phyloP scores from a whole-genome alignment of 257 asterid species.

The Striga asiatica region DNA sequence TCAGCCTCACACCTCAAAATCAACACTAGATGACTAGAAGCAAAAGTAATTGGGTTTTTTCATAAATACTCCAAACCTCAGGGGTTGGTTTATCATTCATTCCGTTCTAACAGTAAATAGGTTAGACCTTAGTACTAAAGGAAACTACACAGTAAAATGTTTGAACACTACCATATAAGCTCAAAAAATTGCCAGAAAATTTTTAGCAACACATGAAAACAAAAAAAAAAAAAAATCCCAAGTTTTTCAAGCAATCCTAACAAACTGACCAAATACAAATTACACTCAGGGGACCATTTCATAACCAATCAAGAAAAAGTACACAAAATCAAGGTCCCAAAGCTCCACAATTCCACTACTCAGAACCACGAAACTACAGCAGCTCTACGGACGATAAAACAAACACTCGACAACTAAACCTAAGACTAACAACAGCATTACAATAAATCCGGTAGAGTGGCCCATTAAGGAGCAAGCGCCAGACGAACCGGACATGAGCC shows the following conservation, averaged over 20 bases:
- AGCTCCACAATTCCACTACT: background rate
- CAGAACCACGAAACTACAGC: conserved; percentile 12
- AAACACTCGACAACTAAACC: conserved; percentile 24
- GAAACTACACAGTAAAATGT: too few relatives aligned
- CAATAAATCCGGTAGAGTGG: conserved; percentile 25
- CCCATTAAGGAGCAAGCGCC: conserved; percentile 33
- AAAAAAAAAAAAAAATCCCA: too few relatives aligned
- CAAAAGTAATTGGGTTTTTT: too few relatives aligned
- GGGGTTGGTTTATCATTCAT: too few relatives aligned
- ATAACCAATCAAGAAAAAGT: conserved; percentile 4
- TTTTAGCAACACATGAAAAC: background rate
- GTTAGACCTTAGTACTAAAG: too few relatives aligned
- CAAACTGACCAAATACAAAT: conserved; percentile 24
- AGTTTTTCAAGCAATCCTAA: background rate
- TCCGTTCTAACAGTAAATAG: too few relatives aligned
- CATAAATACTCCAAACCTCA: too few relatives aligned
- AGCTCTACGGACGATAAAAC: conserved; percentile 7
- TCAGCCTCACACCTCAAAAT: too few relatives aligned
- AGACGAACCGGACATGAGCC: conserved; percentile 40
- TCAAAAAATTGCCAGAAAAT: background rate
- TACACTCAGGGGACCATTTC: background rate
- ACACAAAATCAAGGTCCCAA: conserved; percentile 13
- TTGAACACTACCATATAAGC: background rate
- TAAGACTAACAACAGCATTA: conserved; percentile 24
- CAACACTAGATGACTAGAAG: too few relatives aligned